phyloP scores from a whole-genome alignment of 257 asterid genomes.

The Cruciata laevipes region DNA sequence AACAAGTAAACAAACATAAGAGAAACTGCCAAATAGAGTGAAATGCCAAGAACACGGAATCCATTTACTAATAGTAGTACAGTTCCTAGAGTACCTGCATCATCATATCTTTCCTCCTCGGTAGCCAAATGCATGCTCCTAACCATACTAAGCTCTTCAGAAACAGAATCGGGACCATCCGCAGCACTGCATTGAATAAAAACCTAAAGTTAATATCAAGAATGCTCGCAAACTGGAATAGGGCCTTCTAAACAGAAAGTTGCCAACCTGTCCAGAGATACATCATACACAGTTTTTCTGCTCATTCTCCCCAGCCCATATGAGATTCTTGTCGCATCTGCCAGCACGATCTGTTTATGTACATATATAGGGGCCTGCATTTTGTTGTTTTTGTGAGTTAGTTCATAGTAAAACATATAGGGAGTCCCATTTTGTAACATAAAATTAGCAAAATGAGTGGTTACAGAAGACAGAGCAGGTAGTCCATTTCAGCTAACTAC shows the following conservation, averaged over 20 bases:
- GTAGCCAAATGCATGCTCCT: slow-evolving; percentile 34
- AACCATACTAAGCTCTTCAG: slow-evolving; percentile 30
- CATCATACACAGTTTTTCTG: slow-evolving; percentile 30
- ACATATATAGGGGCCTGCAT: slow-evolving; percentile 40
- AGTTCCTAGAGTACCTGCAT: slow-evolving; percentile 31
- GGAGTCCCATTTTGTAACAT: not conserved
- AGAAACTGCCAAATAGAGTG: not conserved
- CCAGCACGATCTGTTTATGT: slow-evolving; percentile 33
- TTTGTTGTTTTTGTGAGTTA: slow-evolving; percentile 2
- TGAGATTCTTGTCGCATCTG: slow-evolving; percentile 32
- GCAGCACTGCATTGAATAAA: slow-evolving; percentile 24
- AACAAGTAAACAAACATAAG: not conserved
- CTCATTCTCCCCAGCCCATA: slow-evolving; percentile 25
- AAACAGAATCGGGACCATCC: slow-evolving; percentile 39
- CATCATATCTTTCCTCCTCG: slow-evolving; percentile 32
- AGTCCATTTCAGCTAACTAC: not conserved
- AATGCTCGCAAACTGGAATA: not conserved
- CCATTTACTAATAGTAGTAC: not conserved
- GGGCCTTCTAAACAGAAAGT: not conserved
- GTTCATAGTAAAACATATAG: not conserved
- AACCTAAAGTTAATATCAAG: not conserved
- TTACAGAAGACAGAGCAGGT: not conserved
- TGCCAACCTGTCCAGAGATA: slow-evolving; percentile 31
- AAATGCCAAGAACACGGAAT: not conserved
- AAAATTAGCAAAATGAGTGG: not conserved